phyloP scores from a whole-genome alignment of 2,329 filamentous ascomycete species.

The Calonectria hawksworthii region DNA sequence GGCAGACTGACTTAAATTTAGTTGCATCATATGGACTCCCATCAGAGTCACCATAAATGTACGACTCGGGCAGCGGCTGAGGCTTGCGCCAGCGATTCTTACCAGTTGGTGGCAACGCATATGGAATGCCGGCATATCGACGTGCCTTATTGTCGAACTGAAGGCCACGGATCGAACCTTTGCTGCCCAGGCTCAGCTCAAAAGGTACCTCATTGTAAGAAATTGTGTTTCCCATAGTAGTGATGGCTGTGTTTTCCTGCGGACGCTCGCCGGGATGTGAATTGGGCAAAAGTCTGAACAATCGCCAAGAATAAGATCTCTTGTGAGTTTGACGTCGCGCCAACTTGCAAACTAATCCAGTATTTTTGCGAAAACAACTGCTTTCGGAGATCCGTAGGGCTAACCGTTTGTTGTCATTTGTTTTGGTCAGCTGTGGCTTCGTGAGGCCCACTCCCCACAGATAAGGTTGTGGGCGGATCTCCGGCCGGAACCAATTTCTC shows the following conservation, averaged over 20 bases:
- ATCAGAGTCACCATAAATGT: constrained; percentile 44
- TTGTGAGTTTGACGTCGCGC: background rate
- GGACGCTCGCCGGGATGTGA: background rate
- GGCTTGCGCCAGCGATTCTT: constrained; percentile 56
- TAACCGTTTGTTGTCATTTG: background rate
- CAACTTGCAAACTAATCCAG: too few relatives aligned
- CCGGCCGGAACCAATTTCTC: background rate
- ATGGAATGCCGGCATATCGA: constrained; percentile 53
- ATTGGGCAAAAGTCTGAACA: background rate
- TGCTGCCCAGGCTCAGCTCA: constrained; percentile 25
- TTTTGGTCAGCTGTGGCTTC: background rate
- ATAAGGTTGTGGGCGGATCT: background rate
- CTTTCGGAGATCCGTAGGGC: background rate
- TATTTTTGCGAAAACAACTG: too few relatives aligned
- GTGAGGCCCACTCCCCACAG: background rate
- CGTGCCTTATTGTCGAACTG: constrained; percentile 51
- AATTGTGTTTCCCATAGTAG: constrained; percentile 27
- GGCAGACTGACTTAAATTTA: constrained; percentile 53
- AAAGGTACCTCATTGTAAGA: constrained; percentile 26
- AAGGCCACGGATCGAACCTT: constrained; percentile 48
- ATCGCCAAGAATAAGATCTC: background rate
- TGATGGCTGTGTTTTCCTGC: too few relatives aligned
- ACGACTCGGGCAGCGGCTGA: constrained; percentile 46
- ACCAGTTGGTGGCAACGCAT: constrained; percentile 55
- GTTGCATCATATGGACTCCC: constrained; percentile 53